These are phyloP conservation scores for Hymenotorrendiella dingleyae DNA, from an alignment of 2,329 filamentous ascomycete species.

Conservation along the genomic window DNA sequence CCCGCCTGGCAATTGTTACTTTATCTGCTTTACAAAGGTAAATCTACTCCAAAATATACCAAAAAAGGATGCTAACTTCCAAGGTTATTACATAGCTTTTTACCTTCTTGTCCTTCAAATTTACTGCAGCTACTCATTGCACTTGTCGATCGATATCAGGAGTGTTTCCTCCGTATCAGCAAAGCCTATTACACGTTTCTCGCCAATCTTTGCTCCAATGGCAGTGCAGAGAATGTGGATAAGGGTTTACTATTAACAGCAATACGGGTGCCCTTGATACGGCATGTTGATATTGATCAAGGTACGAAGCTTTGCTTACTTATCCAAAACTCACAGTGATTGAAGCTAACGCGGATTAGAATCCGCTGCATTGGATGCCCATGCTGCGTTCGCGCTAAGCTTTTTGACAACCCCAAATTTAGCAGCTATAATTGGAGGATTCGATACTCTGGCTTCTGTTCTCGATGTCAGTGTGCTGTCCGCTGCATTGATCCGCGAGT, in stretches of 20 bases:
- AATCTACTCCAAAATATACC: conserved; percentile 4
- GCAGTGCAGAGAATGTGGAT: conserved; percentile 8
- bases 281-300: conserved; percentile 8
- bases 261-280: conserved; percentile 21
- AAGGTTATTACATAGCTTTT: conserved; percentile 14
- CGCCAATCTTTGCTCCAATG: conserved; percentile 18
- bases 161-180: conserved; percentile 23
- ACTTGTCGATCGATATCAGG: conserved; percentile 17
- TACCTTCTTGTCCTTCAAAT: conserved; percentile 11
- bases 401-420: conserved; percentile 30
- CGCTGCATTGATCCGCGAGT: conserved; percentile 21
- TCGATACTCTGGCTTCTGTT: conserved; percentile 21
- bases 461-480: conserved; percentile 25
- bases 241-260: conserved; percentile 17
- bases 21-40: conserved; percentile 26
- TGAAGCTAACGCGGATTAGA: conserved; percentile 16
- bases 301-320: conserved; percentile 9
- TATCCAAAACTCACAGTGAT: neutral
- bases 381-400: conserved; percentile 26
- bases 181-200: conserved; percentile 27
- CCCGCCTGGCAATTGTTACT: conserved; percentile 20
- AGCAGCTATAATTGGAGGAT: conserved; percentile 14
- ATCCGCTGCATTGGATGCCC: conserved; percentile 14
- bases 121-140: conserved; percentile 24
- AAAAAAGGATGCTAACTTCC: conserved; percentile 11